phyloP scores from a whole-genome alignment of 2,329 filamentous ascomycete genomes.

The Biscogniauxia sp. region DNA sequence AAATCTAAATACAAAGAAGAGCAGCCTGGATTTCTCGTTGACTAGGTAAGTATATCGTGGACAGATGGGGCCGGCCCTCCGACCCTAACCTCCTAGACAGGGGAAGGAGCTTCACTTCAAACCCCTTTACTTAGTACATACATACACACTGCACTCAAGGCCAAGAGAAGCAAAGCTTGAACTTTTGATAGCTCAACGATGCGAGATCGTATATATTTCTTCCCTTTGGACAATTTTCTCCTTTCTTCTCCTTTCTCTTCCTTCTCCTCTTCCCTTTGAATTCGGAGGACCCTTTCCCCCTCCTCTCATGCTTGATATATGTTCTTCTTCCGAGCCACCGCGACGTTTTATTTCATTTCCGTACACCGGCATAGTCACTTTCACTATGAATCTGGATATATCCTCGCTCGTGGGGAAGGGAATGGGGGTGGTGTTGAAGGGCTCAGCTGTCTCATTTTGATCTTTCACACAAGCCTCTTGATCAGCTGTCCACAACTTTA shows the following conservation, averaged over 20 bases:
- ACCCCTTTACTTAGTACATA: not conserved
- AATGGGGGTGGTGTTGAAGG: not conserved
- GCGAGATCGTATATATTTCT: not conserved
- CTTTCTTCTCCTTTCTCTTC: not conserved
- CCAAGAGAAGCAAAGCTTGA: not conserved
- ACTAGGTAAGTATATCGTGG: no score
- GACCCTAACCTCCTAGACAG: no score
- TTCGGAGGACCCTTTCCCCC: no score
- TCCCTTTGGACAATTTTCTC: not conserved
- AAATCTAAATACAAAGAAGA: no score
- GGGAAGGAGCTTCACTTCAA: no score
- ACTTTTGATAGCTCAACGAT: not conserved
- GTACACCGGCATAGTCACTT: not conserved
- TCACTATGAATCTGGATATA: not conserved
- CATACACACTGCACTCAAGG: not conserved
- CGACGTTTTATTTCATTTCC: not conserved
- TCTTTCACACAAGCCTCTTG: not conserved
- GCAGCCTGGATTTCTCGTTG: no score
- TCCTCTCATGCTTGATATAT: not conserved
- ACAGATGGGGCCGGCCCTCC: no score
- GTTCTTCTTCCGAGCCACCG: not conserved
- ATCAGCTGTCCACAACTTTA: not conserved
- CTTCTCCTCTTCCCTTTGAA: no score
- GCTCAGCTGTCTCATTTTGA: not conserved
- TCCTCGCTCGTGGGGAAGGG: not conserved